These are phyloP conservation scores for Calonectria leucothoes DNA, from an alignment of 2,329 filamentous ascomycete species.

Conservation along the genomic window DNA sequence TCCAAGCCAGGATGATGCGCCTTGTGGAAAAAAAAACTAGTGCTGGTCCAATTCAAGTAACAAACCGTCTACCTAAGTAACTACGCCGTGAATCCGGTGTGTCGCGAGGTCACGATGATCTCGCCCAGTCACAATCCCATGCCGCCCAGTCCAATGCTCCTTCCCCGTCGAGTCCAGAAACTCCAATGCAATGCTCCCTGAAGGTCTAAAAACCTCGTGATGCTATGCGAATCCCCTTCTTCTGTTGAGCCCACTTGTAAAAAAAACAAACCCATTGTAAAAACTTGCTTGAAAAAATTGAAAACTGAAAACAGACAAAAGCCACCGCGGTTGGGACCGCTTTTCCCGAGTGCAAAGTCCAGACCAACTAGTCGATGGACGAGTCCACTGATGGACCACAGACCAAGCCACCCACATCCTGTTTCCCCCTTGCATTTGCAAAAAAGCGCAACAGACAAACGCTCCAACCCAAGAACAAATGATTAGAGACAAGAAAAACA, in stretches of 20 bases:
- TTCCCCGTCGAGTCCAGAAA: constrained; percentile 34
- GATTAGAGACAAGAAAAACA: constrained; percentile 32
- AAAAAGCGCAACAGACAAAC: constrained; percentile 20
- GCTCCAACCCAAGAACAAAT: constrained; percentile 27
- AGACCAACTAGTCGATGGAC: constrained; percentile 28
- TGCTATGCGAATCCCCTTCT: constrained; percentile 16
- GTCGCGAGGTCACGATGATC: constrained; percentile 19
- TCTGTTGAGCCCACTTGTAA: constrained; percentile 4
- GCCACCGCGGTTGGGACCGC: constrained; percentile 26
- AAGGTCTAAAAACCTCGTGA: constrained; percentile 39
- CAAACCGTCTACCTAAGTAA: constrained; percentile 24
- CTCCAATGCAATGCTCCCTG: constrained; percentile 28
- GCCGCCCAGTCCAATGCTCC: constrained; percentile 24
- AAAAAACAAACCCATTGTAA: constrained; percentile 2
- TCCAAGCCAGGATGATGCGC: neutral
- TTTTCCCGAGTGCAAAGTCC: constrained; percentile 28
- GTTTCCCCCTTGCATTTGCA: constrained; percentile 32
- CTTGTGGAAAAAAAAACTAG: neutral
- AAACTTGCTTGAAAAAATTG: neutral
- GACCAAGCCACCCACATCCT: constrained; percentile 27
- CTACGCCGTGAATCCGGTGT: constrained; percentile 27
- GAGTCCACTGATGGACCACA: constrained; percentile 26
- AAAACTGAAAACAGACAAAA: constrained; percentile 27
- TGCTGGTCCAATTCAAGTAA: constrained; percentile 12
- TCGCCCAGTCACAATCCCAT: constrained; percentile 24